phyloP scores from a whole-genome alignment of 306 rosid species.

The Myrica gale region DNA sequence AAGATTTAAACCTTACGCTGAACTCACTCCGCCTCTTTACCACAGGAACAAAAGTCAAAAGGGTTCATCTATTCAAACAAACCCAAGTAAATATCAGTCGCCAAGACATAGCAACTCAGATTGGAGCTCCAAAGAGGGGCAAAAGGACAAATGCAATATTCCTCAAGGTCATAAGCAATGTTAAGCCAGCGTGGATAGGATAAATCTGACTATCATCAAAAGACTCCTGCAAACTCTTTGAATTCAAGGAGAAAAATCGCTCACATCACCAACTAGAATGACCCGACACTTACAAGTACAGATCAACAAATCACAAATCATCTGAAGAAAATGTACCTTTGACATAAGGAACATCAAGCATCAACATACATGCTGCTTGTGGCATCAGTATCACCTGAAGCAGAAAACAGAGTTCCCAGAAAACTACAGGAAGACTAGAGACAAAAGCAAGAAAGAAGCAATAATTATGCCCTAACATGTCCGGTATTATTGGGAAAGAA shows the following conservation, averaged over 20 bases:
- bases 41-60: not conserved
- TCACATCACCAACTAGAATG: slow-evolving; percentile 10
- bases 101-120: not conserved
- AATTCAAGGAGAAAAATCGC: slow-evolving; percentile 19
- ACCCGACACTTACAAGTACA: slow-evolving; percentile 15
- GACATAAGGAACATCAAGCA: slow-evolving; percentile 38
- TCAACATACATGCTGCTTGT: slow-evolving; percentile 36
- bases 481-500: slow-evolving; percentile 66
- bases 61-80: not conserved
- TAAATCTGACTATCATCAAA: not conserved
- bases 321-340: slow-evolving; percentile 21
- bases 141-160: not conserved
- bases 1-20: not conserved
- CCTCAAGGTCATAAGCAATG: not conserved
- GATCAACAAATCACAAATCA: slow-evolving; percentile 21
- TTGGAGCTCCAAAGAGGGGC: not conserved
- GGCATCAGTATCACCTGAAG: slow-evolving; percentile 30
- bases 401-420: slow-evolving; percentile 33
- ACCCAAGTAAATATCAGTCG: not conserved
- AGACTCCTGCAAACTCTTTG: not conserved
- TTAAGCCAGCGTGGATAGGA: not conserved
- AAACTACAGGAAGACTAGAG: slow-evolving; percentile 29
- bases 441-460: slow-evolving; percentile 35
- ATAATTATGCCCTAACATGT: slow-evolving; percentile 46
- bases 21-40: not conserved